Evolutionary conservation across 305 asterid genomes (phyloP), one percentile per base, ranked within the genome.

Genomic region (Rubia occidens): DNA sequence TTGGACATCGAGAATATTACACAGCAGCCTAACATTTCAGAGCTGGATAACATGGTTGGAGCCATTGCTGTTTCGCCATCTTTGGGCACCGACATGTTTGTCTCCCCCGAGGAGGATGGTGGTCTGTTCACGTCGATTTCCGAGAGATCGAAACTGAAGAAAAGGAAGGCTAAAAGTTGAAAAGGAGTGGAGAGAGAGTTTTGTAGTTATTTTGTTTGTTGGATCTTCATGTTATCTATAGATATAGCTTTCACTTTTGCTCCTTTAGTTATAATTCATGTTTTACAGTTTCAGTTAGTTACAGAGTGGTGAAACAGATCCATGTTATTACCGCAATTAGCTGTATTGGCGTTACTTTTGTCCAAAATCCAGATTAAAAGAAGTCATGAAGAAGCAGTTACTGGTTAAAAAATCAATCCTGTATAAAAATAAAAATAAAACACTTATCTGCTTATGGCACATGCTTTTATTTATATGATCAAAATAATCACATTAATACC

Each of bases 1-100:
- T 49, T 83, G 76, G 71, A 75, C 72, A 80, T 81, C 59, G 70
- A 70, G 82, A 58, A 66, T 60, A 63, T 67, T 49, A 18, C 11
- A 18, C 69, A 49, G 15, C 64, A 74, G 59, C 71, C 60, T 15
- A 71, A 73, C 61, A 60, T 74, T 63, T 81, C 60, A 58, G 80
- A 81, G 54, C 79, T 79, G 75, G 88, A 82, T 69, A 73, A 76
- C 76, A 63, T 75, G 69, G 79, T 64, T 73, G 78, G 79, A 64
- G 75, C 72, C 21, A 61, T 65, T 40, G 79, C 82, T 61, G 70
- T 68, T 68, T 76, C 73, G 35, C 82, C 78, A 51, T 66, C 79
- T 66, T 72, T 78, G 32, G 73, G 47, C 63, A 64, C 76, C 54
- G 80, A 73, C 67, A 77, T 18, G 11, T 70, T 54, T 45, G 42